Evolutionary conservation across 352 stramenopile species (phyloP).

Genomic region (Pelagophyceae sp.): DNA sequence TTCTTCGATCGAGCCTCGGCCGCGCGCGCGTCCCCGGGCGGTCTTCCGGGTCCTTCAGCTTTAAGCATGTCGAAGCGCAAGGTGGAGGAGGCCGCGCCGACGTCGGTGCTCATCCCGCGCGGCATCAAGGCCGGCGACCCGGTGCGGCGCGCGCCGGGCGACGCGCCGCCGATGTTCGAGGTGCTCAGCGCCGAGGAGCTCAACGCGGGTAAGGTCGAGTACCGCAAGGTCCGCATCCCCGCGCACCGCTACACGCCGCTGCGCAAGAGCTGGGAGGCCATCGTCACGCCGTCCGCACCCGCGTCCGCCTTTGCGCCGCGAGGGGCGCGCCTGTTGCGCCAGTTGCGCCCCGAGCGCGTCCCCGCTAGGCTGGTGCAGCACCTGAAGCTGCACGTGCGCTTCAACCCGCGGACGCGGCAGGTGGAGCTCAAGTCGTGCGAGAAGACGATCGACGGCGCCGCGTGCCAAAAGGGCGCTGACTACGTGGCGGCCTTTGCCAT

Average conservation of each 20-base stretch:
- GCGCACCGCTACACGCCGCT: constrained; percentile 94
- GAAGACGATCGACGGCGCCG: constrained; percentile 80
- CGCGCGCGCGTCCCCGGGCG: too few species aligned
- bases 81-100: background rate
- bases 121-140: constrained; percentile 11
- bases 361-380: constrained; percentile 17
- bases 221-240: constrained; percentile 86
- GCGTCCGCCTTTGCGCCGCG: too few species aligned
- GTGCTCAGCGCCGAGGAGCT: background rate
- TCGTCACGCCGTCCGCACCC: constrained; percentile 84
- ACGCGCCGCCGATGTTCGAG: background rate
- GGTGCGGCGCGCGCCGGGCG: background rate
- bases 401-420: constrained; percentile 96
- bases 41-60: too few species aligned
- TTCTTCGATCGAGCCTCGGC: too few species aligned
- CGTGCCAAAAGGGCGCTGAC: constrained; percentile 91
- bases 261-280: constrained; percentile 95
- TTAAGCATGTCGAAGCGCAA: constrained; percentile 6
- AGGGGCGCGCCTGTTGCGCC: too few species aligned
- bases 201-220: constrained; percentile 74
- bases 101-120: background rate
- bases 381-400: constrained; percentile 70
- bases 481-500: constrained; percentile 99
- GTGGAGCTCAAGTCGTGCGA: constrained; percentile 93
- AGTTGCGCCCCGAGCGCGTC: too few species aligned